Percentiles rank a stretch among this genome's conserved stretches.
Conservation (phyloP, 306 rosid species). For the Prunus campanulata region DNA sequence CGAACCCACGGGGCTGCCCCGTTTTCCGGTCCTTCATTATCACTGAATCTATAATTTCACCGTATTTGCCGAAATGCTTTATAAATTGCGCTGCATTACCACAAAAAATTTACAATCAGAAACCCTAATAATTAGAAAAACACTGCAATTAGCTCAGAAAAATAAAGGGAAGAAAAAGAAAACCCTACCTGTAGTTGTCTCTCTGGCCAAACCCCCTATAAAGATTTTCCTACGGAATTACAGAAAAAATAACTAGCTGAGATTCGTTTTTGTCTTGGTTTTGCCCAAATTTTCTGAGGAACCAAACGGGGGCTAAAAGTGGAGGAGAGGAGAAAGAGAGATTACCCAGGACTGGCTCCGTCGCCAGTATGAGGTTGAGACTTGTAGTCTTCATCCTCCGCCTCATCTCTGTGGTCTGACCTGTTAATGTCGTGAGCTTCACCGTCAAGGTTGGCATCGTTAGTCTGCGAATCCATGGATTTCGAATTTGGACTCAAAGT, state of each 20-base stretch:
- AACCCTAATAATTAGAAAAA: neutral
- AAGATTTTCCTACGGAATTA: conserved; percentile 91
- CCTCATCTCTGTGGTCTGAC: conserved; percentile 57
- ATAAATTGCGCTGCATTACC: conserved; percentile 69
- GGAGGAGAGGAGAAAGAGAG: neutral
- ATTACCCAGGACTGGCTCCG: conserved; percentile 96
- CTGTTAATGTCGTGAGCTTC: conserved; percentile 51
- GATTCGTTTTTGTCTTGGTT: conserved; percentile 5
- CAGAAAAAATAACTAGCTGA: conserved; percentile 13
- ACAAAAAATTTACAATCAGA: conserved; percentile 14
- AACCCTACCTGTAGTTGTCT: conserved; percentile 82
- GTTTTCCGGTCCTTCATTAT: conserved; percentile 94
- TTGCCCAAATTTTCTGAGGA: conserved; percentile 3
- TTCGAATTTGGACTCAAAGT: neutral
- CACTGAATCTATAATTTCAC: conserved; percentile 83
- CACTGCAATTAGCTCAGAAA: conserved; percentile 7
- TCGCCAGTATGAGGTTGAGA: conserved; percentile 78
- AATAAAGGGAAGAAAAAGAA: neutral
- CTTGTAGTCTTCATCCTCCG: conserved; percentile 50
- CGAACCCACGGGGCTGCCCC: conserved; percentile 93
- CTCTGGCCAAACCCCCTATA: conserved; percentile 96
- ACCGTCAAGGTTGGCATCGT: conserved; percentile 41
- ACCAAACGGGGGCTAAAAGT: conserved; percentile 4
- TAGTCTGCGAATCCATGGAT: conserved; percentile 61
- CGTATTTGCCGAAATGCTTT: conserved; percentile 83